Conservation (phyloP, 345 rosid genomes). For the Eucalyptus pauciflora region DNA sequence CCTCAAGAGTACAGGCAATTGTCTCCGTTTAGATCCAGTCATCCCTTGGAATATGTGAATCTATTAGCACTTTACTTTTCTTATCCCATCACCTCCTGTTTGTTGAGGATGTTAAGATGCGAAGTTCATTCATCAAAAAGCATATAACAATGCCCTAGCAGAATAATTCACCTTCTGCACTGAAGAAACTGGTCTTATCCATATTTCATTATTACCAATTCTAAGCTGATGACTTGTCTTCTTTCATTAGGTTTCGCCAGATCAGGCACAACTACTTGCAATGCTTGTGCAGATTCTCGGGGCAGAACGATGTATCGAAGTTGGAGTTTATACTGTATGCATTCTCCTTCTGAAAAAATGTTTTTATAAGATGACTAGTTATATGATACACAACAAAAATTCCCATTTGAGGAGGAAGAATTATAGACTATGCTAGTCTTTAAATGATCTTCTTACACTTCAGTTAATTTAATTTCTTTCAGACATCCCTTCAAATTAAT, state of each 20-base stretch:
- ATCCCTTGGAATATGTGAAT: neutral
- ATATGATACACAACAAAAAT: neutral
- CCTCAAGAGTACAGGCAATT: neutral
- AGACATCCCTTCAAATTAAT: neutral
- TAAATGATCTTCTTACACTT: neutral
- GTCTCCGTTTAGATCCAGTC: neutral
- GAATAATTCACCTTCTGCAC: neutral
- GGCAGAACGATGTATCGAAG: slow-evolving; percentile 76
- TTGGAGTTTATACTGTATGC: slow-evolving; percentile 82
- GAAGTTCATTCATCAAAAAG: neutral
- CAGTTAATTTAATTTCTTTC: neutral
- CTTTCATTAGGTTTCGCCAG: slow-evolving; percentile 64
- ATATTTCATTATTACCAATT: neutral
- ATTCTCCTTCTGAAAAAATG: neutral
- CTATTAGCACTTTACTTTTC: neutral
- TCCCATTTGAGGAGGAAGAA: neutral
- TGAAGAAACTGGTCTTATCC: neutral
- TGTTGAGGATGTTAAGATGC: neutral
- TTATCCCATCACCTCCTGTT: neutral
- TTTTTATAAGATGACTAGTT: neutral
- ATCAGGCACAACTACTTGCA: slow-evolving; percentile 86
- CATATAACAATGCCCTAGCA: neutral
- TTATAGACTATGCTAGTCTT: neutral
- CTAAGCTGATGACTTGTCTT: neutral
- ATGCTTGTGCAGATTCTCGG: slow-evolving; percentile 84